Percentiles rank a stretch among this genome's conserved stretches.
These are phyloP conservation scores for Podospora appendiculata DNA, from an alignment of 495 filamentous ascomycete species.

Conservation along the genomic window DNA sequence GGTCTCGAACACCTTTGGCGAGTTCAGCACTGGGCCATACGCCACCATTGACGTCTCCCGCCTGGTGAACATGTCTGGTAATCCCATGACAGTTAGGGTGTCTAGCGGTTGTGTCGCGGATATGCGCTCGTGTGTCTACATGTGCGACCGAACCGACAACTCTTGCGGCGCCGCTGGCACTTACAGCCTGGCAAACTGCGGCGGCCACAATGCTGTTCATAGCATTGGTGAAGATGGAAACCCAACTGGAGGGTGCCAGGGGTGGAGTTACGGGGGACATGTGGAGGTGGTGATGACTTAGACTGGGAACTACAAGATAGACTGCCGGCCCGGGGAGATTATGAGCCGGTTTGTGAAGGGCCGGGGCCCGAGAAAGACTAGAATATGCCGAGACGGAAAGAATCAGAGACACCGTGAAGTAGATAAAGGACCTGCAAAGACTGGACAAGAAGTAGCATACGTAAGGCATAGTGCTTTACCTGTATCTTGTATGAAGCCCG, in stretches of 20 bases:
- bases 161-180: conserved; percentile 14
- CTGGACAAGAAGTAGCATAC: too few relatives aligned
- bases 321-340: too few relatives aligned
- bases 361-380: too few relatives aligned
- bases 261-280: conserved; percentile 18
- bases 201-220: conserved; percentile 8
- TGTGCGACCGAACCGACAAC: conserved; percentile 4
- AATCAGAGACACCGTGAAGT: too few relatives aligned
- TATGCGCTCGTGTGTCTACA: conserved; percentile 15
- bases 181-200: conserved; percentile 16
- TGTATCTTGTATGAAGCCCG: too few relatives aligned
- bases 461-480: too few relatives aligned
- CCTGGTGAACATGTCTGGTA: conserved; percentile 31
- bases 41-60: conserved; percentile 30
- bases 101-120: conserved; percentile 12
- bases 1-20: conserved; percentile 30
- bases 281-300: conserved; percentile 11
- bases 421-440: too few relatives aligned
- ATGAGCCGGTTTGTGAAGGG: too few relatives aligned
- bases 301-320: background rate
- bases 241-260: conserved; percentile 20
- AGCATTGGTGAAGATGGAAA: conserved; percentile 13
- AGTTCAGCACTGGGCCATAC: conserved; percentile 21
- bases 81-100: conserved; percentile 18
- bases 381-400: too few relatives aligned